phyloP scores from a whole-genome alignment of 1,139 yeast genomes.

The Sugiyamaella novakii region DNA sequence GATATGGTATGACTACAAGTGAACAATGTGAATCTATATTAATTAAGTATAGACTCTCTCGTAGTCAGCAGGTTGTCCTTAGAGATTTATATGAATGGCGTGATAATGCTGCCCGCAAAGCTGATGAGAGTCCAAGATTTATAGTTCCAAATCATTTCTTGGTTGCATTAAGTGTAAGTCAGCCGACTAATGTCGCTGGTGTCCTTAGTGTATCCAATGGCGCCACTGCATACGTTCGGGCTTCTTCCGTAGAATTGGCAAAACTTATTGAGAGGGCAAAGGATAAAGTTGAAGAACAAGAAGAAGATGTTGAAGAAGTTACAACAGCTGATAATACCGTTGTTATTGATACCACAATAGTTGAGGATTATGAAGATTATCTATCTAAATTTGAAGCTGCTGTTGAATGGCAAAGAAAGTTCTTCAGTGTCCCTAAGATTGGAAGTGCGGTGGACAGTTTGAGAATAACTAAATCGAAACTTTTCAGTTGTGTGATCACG shows the following conservation, averaged over 20 bases:
- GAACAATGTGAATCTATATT: slow-evolving; percentile 47
- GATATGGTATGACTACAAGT: slow-evolving; percentile 34
- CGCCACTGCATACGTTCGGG: slow-evolving; percentile 59
- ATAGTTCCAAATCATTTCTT: slow-evolving; percentile 82
- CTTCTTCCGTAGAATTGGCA: slow-evolving; percentile 60
- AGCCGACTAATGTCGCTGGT: slow-evolving; percentile 62
- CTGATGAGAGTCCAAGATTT: slow-evolving; percentile 83
- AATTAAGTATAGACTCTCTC: slow-evolving; percentile 65
- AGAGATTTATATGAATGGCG: slow-evolving; percentile 78
- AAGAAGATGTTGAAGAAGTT: slow-evolving; percentile 23
- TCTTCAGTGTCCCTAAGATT: slow-evolving; percentile 23
- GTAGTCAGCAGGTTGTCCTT: slow-evolving; percentile 57
- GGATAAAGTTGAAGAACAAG: slow-evolving; percentile 26
- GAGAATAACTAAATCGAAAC: slow-evolving; percentile 15
- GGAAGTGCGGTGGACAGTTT: slow-evolving; percentile 15
- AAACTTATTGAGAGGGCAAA: slow-evolving; percentile 47
- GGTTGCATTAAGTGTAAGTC: slow-evolving; percentile 58
- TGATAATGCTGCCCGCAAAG: slow-evolving; percentile 67
- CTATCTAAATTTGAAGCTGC: slow-evolving; percentile 22
- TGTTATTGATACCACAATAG: background rate
- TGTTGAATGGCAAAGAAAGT: slow-evolving; percentile 25
- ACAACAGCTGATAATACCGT: slow-evolving; percentile 24
- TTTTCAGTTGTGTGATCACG: slow-evolving; percentile 10
- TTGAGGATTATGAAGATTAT: slow-evolving; percentile 31
- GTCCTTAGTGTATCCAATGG: slow-evolving; percentile 56